Evolutionary conservation across 257 asterid genomes (phyloP), one percentile per base, ranked within the genome.

Genomic region (Capsicum chinense): DNA sequence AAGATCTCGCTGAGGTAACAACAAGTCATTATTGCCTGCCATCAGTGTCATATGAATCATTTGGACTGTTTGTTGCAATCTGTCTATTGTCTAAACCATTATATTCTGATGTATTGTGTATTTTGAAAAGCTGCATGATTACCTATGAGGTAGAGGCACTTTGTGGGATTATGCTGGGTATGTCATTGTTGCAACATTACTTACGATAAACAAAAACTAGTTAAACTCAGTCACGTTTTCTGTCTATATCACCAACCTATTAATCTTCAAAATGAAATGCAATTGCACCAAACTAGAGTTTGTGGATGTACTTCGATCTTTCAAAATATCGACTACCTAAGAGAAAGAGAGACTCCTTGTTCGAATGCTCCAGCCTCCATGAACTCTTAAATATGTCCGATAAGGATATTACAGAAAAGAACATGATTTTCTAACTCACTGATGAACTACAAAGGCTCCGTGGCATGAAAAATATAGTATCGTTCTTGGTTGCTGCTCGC

Each of bases 1-100:
- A 92, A 44, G 99, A 92, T 92, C 93, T 96, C 79, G 99, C 98
- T 0, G 99, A 94, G 98, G 98, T 94, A 93, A 35, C 26, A 19
- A 21, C 0, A 54, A 78, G 47, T 74, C 62, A 21, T 74, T 54
- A 33, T 26, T 4, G 33, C 60, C 9, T 52, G 13, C 13, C 7
- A 21, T 76, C 62, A 21, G 81, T 14, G 13, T 76, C 14, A 13
- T 14, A 52, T 76, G 81, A 52, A 52, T 76, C 13, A 11, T 52
- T 74, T n/a, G 19, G 19, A 19, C 60, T 52, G 9, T 26, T 76
- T 13, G 2, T 76, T 76, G 62, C 63, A 9, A 54, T 76, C 26
- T 76, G 7, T 52, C 60, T 74, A 12, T 14, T 26, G 1, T 76
- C 21, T 52, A 7, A 26, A 7, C 63, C 81, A 21, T 63, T 8